Evolutionary conservation across 768 basidiomycete genomes (phyloP), one percentile per base, ranked within the genome.

Genomic region (Hydnum rufescens): DNA sequence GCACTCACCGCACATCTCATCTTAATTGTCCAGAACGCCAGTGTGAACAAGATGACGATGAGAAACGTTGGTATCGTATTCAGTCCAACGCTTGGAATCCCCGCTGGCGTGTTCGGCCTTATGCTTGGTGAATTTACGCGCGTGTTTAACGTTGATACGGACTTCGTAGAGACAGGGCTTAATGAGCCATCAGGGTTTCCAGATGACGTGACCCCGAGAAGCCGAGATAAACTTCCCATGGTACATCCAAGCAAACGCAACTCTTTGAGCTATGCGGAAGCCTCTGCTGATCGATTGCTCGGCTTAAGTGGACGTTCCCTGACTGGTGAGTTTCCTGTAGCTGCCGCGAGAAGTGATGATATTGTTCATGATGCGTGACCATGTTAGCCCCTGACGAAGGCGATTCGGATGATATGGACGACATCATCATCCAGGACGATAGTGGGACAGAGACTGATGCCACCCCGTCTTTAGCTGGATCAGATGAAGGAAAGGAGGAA

Each of bases 31-130:
- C 82, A 88, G 65, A 90, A 97, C 62, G 76, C 89, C 18, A 60
- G 73, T 42, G 68, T 82, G 54, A 95, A 95, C 77, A 97, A 92
- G 71, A 99, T 99, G 95, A 92, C 84, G 39, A 81, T 97, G 77
- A 79, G 93, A 44, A 99, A 99, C 63, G 88, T 99, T 26, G 92
- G 93, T 18, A 97, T 99, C 55, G 93, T 97, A 23, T 96, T 97
- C 68, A 92, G 89, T 58, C 95, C 95, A 2, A 97, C 95, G 0
- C 71, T 99, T 8, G 90, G 89, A 42, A 95, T 99, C 59, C 93
- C 93, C n/a, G 93, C 93, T 2, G 88, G 88, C 4, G 85, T 96
- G 42, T 92, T 97, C 66, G 89, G 86, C 61, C 68, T 95, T 57
- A 87, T 97, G 79, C 74, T 97, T 29, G 80, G 78, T 53, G 87